A percentile compares a stretch with the other conserved stretches of the same genome.
Evolutionary conservation across 257 asterid species (phyloP).

Genomic region (Ballota nigra): DNA sequence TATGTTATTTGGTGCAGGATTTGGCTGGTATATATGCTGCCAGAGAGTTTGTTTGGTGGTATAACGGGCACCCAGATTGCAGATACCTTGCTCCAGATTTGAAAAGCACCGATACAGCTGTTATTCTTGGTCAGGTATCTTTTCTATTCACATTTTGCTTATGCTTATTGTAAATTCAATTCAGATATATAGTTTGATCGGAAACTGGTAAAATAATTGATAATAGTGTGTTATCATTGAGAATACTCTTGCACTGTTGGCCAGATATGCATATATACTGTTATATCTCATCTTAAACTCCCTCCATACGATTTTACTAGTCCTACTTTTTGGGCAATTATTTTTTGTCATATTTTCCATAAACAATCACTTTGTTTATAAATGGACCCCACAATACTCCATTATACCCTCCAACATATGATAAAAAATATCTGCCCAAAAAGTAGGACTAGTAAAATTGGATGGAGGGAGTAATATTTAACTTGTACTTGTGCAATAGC

Average conservation of each 20-base stretch:
- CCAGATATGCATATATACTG: not conserved
- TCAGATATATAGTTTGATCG: not conserved
- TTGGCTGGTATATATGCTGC: constrained; percentile 69
- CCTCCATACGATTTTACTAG: no score
- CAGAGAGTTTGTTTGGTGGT: constrained; percentile 98
- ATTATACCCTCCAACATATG: no score
- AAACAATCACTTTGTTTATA: no score
- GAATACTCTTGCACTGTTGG: not conserved
- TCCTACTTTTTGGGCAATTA: no score
- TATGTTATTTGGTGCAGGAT: constrained; percentile 39
- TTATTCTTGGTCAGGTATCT: constrained; percentile 83
- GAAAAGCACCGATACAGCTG: constrained; percentile 78
- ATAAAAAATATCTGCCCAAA: no score
- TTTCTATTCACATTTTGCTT: not conserved
- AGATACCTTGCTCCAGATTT: constrained; percentile 70
- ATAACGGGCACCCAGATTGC: constrained; percentile 93
- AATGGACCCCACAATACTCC: no score
- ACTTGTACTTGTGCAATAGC: not conserved
- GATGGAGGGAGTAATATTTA: no score
- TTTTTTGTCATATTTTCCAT: no score
- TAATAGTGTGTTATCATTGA: not conserved
- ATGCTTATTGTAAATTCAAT: not conserved
- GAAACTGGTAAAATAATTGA: constrained; percentile 11
- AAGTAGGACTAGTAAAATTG: no score
- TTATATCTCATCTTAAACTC: not conserved